These are phyloP conservation scores for Arthroderma sp. DNA, from an alignment of 2,329 filamentous ascomycete species.

Conservation along the genomic window DNA sequence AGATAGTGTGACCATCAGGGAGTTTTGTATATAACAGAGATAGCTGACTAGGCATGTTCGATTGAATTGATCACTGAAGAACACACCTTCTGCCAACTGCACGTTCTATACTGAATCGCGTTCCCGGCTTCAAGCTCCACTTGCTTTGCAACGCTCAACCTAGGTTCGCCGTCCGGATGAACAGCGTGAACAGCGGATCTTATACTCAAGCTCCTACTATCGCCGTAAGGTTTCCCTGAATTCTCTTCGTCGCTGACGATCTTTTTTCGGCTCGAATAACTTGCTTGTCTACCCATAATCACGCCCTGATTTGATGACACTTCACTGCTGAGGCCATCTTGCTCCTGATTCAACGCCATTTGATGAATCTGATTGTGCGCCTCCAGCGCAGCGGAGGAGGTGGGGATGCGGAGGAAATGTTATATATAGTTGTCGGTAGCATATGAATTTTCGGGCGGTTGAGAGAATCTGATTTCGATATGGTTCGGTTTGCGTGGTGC, in stretches of 20 bases:
- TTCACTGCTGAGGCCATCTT: neutral
- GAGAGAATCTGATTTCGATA: neutral
- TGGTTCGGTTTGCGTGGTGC: neutral
- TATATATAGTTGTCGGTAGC: neutral
- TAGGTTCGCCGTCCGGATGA: no score
- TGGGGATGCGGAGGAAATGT: constrained; percentile 1
- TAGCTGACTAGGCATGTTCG: no score
- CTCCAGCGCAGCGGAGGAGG: constrained; percentile 18
- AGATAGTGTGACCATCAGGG: no score
- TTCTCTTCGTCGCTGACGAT: no score
- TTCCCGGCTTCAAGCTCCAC: constrained; percentile 63
- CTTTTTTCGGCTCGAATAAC: no score
- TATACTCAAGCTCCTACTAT: no score
- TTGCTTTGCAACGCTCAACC: constrained; percentile 44
- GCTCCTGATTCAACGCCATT: constrained; percentile 24
- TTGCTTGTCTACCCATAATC: no score
- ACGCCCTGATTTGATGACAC: no score
- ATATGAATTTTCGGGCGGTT: neutral
- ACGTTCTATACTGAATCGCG: constrained; percentile 82
- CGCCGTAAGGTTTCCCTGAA: no score
- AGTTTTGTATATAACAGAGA: no score
- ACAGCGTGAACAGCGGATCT: no score
- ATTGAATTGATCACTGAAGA: neutral
- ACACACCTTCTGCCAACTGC: constrained; percentile 75
- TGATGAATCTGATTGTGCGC: constrained; percentile 25